Evolutionary conservation across 192 early-diverging fungal genomes (phyloP), one percentile per base, ranked within the genome.

Genomic region (Mortierella hygrophila): DNA sequence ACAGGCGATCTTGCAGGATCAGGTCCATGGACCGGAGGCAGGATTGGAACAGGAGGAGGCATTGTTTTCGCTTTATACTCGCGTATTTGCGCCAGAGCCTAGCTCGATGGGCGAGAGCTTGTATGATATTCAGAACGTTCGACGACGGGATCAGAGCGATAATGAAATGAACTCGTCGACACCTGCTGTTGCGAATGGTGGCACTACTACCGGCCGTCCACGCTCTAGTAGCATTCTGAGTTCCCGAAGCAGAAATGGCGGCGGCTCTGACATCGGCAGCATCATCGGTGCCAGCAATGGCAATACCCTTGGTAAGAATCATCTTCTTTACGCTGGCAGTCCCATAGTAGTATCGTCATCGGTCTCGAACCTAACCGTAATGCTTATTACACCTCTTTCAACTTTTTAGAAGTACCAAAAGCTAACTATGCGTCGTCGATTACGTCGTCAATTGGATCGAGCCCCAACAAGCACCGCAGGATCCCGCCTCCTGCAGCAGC

Each of bases 61-160:
- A 1, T 72, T 96, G 72, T 96, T 96, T 88, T 80, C 89, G 10
- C 87, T 94, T 6, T 96, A 94, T 79, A 92, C 91, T 2, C 91
- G 87, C 49, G 82, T 92, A 1, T 90, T 87, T 72, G 79, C 90
- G 16, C 55, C 86, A 26, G 88, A 90, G 21, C 76, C 77, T 20
- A 46, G 57, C 6, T 79, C 85, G 0, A 70, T 75, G 7, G 78
- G 44, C 40, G 85, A 78, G 20, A 83, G 75, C 11, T 23, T 85
- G 21, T 90, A 90, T 57, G 82, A 89, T 35, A 74, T 80, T 18
- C 42, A 70, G 11, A 81, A 52, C 44, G 47, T 83, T 37, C 85
- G 83, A 2, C 72, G 75, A 71, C 79, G 72, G 16, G 72, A 81
- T 40, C 44, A 55, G 49, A 73, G 74, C 41, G 88, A 87, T 13